Percentiles rank a stretch among this genome's conserved stretches.
Conservation (phyloP, 2,329 filamentous ascomycete genomes). For the Clonostachys rosea region DNA sequence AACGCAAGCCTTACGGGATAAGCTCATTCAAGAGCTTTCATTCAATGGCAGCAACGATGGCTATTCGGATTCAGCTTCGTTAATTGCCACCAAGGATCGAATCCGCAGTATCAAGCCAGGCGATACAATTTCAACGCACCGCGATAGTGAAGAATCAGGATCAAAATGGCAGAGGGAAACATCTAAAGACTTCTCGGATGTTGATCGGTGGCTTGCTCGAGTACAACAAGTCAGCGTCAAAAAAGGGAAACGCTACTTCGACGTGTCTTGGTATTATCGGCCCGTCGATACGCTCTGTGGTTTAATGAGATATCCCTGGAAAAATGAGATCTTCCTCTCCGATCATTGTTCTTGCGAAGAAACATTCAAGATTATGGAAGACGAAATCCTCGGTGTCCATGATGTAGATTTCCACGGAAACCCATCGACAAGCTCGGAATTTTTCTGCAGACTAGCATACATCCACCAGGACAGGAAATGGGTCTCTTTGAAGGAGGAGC, state of each 20-base stretch:
- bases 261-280: constrained; percentile 71
- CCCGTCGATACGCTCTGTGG: constrained; percentile 67
- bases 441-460: constrained; percentile 71
- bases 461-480: constrained; percentile 56
- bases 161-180: constrained; percentile 52
- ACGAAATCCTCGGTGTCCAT: constrained; percentile 54
- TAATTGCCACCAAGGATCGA: neutral
- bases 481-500: constrained; percentile 46
- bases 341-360: constrained; percentile 69
- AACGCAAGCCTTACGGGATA: constrained; percentile 17
- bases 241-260: constrained; percentile 38
- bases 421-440: constrained; percentile 40
- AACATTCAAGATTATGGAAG: constrained; percentile 36
- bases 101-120: constrained; percentile 31
- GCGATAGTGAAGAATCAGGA: constrained; percentile 36
- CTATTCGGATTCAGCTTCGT: too few species aligned
- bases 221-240: constrained; percentile 51
- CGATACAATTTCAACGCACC: constrained; percentile 42
- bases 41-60: too few species aligned
- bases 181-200: constrained; percentile 32
- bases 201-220: constrained; percentile 64
- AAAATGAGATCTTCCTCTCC: constrained; percentile 72
- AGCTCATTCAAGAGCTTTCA: constrained; percentile 8
- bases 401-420: constrained; percentile 52
- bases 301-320: constrained; percentile 61